Conservation (phyloP, 805 yeast genomes). For the Yamadazyma sp. region DNA sequence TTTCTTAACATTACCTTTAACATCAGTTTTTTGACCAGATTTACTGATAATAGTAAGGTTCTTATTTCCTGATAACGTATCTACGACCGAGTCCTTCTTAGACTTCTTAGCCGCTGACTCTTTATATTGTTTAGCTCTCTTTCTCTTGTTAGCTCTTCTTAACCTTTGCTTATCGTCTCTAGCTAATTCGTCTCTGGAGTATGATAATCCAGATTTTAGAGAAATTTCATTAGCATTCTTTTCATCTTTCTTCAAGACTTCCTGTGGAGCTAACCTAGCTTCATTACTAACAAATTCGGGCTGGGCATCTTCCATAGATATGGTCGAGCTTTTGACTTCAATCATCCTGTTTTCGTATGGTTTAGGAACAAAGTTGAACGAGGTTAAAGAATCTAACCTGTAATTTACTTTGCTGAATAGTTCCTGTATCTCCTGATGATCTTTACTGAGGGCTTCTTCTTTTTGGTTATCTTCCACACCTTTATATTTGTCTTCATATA, state of each 20-base stretch:
- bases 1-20: conserved; percentile 64
- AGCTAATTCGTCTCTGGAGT: conserved; percentile 77
- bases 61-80: conserved; percentile 68
- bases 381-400: conserved; percentile 82
- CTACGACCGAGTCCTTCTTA: conserved; percentile 62
- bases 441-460: conserved; percentile 63
- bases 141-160: conserved; percentile 83
- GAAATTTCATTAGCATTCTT: conserved; percentile 56
- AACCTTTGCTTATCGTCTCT: conserved; percentile 85
- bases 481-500: conserved; percentile 83
- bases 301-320: conserved; percentile 94
- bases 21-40: conserved; percentile 72
- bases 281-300: conserved; percentile 79
- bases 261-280: conserved; percentile 90
- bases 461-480: conserved; percentile 45
- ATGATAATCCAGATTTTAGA: conserved; percentile 73
- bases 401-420: conserved; percentile 62
- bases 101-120: conserved; percentile 30
- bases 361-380: conserved; percentile 94
- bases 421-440: conserved; percentile 75
- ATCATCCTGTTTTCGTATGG: conserved; percentile 72
- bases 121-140: conserved; percentile 57
- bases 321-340: conserved; percentile 81
- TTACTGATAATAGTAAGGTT: conserved; percentile 77
- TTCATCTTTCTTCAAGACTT: conserved; percentile 62